phyloP scores from a whole-genome alignment of 106 monocot genomes.

The Dioscorea zingiberensis region DNA sequence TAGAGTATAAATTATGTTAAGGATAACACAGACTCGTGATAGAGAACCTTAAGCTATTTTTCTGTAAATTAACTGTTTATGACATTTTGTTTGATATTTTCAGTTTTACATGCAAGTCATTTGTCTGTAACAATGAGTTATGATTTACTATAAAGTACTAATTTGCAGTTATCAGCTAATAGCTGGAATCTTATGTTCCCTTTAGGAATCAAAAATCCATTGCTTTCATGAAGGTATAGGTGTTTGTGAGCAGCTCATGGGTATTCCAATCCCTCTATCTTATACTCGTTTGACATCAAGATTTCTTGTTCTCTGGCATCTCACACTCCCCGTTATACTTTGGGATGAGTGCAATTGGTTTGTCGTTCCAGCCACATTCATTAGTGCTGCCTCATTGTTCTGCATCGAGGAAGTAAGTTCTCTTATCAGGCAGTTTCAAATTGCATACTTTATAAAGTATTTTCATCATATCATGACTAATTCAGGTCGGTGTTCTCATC shows the following conservation, averaged over 20 bases:
- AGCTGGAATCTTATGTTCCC: neutral
- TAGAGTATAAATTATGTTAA: no score
- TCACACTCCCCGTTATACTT: constrained; percentile 85
- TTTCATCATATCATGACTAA: neutral
- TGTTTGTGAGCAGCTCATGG: constrained; percentile 82
- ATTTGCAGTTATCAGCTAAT: no score
- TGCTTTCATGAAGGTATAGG: constrained; percentile 85
- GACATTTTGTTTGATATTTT: no score
- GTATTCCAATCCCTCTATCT: constrained; percentile 85
- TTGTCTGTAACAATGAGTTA: no score
- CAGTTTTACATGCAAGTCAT: no score
- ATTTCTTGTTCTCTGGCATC: constrained; percentile 96
- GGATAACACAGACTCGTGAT: no score
- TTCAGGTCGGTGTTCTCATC: constrained; percentile 95
- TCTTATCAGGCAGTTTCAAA: neutral
- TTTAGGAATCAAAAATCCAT: constrained; percentile 72
- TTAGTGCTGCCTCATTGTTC: constrained; percentile 89
- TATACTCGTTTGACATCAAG: constrained; percentile 94
- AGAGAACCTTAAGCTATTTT: no score
- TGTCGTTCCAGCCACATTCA: constrained; percentile 92
- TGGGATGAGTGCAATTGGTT: constrained; percentile 99
- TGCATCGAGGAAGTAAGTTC: constrained; percentile 90
- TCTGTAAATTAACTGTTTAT: no score
- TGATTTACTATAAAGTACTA: no score
- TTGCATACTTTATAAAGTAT: neutral